Base-by-base conservation (phyloP, 495 filamentous ascomycete genomes). In the Hypoxylon perforatum region DNA sequence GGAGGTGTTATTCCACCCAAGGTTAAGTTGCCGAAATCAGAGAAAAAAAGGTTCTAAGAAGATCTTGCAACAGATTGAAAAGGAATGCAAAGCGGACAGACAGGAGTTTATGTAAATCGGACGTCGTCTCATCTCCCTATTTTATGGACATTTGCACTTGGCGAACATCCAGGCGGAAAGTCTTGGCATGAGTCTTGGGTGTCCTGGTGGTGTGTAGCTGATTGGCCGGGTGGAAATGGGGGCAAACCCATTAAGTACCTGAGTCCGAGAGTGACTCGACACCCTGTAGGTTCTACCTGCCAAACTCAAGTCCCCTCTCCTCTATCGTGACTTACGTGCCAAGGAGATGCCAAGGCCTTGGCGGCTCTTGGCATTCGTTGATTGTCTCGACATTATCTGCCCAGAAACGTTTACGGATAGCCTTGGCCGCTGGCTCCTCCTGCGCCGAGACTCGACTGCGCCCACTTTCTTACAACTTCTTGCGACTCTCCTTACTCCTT, bases 91-190 rank as follows among this genome's bases (percentile, higher is more conserved):
- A n/a, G 69, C 61, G 47, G 73, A 71, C 63, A 67, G 70, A 35
- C 70, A 74, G 65, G 67, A 72, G 76, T 75, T 74, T 76, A 75
- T 74, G 71, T 73, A 76, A 78, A 74, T 76, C 70, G 75, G 72
- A 76, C 71, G 73, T 73, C 65, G 76, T 73, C 73, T 76, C 71
- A 59, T 41, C 72, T 80, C 76, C 78, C 81, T 80, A 79, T 79
- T n/a, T n/a, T 79, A 75, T 76, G 75, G 69, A 55, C 65, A 67
- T 76, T 72, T 54, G 68, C 70, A 68, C 78, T 76, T 79, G 75
- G 77, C 78, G 67, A n/a, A 73, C 78, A 75, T 69, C 72, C 73
- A 79, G 77, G 80, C 77, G 72, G 76, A 77, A 78, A 77, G 72
- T 69, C 78, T 80, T 81, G 79, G 78, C 78, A 72, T 64, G 61